phyloP scores from a whole-genome alignment of 2,329 filamentous ascomycete species.

The Phaeosphaeriaceae sp. region DNA sequence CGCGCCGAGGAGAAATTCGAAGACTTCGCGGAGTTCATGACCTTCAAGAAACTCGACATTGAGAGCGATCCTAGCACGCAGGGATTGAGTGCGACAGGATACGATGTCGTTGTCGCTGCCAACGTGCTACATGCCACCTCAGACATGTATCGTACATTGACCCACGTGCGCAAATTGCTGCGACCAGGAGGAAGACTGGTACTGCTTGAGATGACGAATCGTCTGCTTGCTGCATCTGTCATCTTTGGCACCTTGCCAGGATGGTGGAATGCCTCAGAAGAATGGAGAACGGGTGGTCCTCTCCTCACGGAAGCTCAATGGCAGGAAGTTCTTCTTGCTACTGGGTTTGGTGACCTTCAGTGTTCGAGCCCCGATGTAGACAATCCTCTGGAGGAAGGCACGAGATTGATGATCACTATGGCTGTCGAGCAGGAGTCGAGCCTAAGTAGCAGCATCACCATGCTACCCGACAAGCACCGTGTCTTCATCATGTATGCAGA shows the following conservation, averaged over 20 bases:
- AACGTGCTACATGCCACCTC: slow-evolving; percentile 38
- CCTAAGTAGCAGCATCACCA: slow-evolving; percentile 5
- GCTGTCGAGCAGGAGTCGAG: slow-evolving; percentile 14
- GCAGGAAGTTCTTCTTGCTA: slow-evolving; percentile 38
- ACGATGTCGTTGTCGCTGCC: slow-evolving; percentile 42
- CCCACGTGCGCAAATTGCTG: slow-evolving; percentile 31
- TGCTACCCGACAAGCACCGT: slow-evolving; percentile 10
- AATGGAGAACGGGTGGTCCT: slow-evolving; percentile 39
- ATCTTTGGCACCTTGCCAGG: slow-evolving; percentile 32
- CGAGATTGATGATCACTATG: slow-evolving; percentile 17
- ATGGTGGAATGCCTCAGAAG: slow-evolving; percentile 32
- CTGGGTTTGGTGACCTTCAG: slow-evolving; percentile 39
- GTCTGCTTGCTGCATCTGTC: slow-evolving; percentile 16
- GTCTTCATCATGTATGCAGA: slow-evolving; percentile 13
- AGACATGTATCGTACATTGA: slow-evolving; percentile 25
- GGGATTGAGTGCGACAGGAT: slow-evolving; percentile 22
- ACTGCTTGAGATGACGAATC: slow-evolving; percentile 47
- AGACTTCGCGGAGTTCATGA: slow-evolving; percentile 15
- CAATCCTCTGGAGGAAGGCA: slow-evolving; percentile 19
- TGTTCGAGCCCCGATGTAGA: slow-evolving; percentile 16
- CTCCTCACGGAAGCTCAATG: slow-evolving; percentile 40
- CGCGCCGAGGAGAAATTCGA: slow-evolving; percentile 19
- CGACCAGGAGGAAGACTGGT: slow-evolving; percentile 56
- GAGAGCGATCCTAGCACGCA: slow-evolving; percentile 25
- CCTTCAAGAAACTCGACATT: slow-evolving; percentile 28